phyloP scores from a whole-genome alignment of 1,284 basidiomycete species.

The Abortiporus biennis region DNA sequence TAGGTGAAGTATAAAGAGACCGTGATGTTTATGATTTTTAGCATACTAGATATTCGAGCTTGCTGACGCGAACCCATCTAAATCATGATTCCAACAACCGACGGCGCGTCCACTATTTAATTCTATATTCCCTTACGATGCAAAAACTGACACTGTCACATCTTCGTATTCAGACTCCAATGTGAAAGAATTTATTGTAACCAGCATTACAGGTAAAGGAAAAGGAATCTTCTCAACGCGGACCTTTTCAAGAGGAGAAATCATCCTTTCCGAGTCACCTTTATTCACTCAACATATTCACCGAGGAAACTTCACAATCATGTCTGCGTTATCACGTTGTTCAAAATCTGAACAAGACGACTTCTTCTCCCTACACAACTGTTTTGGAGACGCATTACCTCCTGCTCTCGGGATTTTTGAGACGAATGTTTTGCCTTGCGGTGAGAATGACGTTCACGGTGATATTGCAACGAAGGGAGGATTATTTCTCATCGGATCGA shows the following conservation, averaged over 20 bases:
- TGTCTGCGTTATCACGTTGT: constrained; percentile 14
- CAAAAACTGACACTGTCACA: too few relatives aligned
- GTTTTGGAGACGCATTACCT: constrained; percentile 9
- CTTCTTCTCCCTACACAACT: constrained; percentile 18
- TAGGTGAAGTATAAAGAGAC: too few relatives aligned
- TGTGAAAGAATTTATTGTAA: constrained; percentile 7
- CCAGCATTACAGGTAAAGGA: constrained; percentile 18
- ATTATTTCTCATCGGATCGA: constrained; percentile 17
- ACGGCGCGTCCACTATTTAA: too few relatives aligned
- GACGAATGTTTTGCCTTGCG: constrained; percentile 16
- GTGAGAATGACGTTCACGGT: constrained; percentile 13
- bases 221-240: constrained; percentile 19
- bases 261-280: constrained; percentile 21
- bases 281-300: constrained; percentile 16
- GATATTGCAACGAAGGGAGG: constrained; percentile 9
- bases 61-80: too few relatives aligned
- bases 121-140: too few relatives aligned
- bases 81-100: too few relatives aligned
- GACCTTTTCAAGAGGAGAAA: constrained; percentile 16
- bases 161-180: too few relatives aligned
- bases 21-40: too few relatives aligned
- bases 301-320: constrained; percentile 13
- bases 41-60: too few relatives aligned
- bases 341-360: constrained; percentile 16
- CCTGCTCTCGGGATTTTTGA: constrained; percentile 19